These are phyloP conservation scores for Tuber aestivum DNA, from an alignment of 495 filamentous ascomycete species.

Conservation along the genomic window DNA sequence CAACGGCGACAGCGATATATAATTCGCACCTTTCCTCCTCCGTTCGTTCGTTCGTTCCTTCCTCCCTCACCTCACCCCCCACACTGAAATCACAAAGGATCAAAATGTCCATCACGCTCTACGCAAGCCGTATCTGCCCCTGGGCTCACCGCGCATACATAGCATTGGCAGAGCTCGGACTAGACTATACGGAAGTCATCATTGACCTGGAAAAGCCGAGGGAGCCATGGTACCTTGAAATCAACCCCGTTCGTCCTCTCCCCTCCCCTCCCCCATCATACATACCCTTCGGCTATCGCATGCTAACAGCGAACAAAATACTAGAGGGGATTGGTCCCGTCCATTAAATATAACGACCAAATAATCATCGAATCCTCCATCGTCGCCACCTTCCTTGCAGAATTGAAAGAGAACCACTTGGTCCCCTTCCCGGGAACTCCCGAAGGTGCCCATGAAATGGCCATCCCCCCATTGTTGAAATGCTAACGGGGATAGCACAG, in stretches of 20 bases:
- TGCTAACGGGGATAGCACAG: slow-evolving; percentile 20
- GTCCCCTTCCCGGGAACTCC: slow-evolving; percentile 48
- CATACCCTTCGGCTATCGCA: neutral
- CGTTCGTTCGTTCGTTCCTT: neutral
- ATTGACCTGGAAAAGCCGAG: slow-evolving; percentile 70
- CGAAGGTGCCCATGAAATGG: slow-evolving; percentile 40
- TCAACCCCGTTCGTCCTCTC: slow-evolving; percentile 61
- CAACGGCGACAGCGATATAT: neutral
- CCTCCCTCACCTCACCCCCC: neutral
- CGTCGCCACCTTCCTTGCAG: slow-evolving; percentile 65
- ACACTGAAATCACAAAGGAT: slow-evolving; percentile 42
- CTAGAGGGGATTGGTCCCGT: slow-evolving; percentile 71
- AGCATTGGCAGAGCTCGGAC: slow-evolving; percentile 61
- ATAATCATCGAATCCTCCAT: slow-evolving; percentile 72
- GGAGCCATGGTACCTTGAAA: slow-evolving; percentile 72
- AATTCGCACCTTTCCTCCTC: too few relatives aligned
- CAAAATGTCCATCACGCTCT: slow-evolving; percentile 44
- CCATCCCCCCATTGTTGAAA: neutral
- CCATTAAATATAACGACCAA: slow-evolving; percentile 61
- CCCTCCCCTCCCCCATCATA: neutral
- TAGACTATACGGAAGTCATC: slow-evolving; percentile 72
- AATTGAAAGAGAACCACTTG: slow-evolving; percentile 47
- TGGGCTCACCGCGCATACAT: slow-evolving; percentile 82
- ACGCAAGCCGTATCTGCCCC: slow-evolving; percentile 72
- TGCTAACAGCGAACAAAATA: slow-evolving; percentile 9